Base-by-base conservation (phyloP, 768 basidiomycete species). In the Sistotremastrum niveocremeum region DNA sequence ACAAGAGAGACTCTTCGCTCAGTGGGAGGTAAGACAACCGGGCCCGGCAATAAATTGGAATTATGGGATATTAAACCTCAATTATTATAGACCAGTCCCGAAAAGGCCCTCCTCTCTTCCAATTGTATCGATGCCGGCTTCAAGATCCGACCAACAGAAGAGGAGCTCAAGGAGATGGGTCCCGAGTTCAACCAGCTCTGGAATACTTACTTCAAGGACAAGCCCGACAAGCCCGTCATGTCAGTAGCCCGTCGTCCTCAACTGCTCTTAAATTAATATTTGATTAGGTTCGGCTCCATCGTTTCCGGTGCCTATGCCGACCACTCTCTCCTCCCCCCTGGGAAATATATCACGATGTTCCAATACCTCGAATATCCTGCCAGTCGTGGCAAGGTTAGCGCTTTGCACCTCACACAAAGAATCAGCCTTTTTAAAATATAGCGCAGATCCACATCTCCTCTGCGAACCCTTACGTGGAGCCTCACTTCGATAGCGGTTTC, bases 221-320 rank as follows among this genome's bases (percentile, higher is more conserved):
- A 81, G 66, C 80, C 79, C 45, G 80, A 81, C 67, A 83, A 82
- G 67, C 81, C 80, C 3, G 77, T 81, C 48, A 81, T 81, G 79
- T 74, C 59, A 46, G 67, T 58, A 20, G 20, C 20, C 20, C 20
- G 20, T 20, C 20, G 20, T 38, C 32, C 37, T 32, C n/a, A 45
- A 12, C 31, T 28, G 28, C 6, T 8, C 10, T 30, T 39, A 12
- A 33, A 3, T 41, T 7, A 4, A 38, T 9, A 29, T 34, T 37
- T 9, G 37, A 36, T 28, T 29, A 62, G 71, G 71, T 80, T 80
- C 57, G 78, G 74, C 44, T 76, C 77, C 37, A 81, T 81, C 51
- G 78, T 81, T 40, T 72, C 74, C 34, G 79, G 71, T 60, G 79
- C 79, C 11, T 81, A 81, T 56, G 79, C 79, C 39, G 81, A 83